Conservation (phyloP, 805 yeast species). For the Lachancea sp. region DNA sequence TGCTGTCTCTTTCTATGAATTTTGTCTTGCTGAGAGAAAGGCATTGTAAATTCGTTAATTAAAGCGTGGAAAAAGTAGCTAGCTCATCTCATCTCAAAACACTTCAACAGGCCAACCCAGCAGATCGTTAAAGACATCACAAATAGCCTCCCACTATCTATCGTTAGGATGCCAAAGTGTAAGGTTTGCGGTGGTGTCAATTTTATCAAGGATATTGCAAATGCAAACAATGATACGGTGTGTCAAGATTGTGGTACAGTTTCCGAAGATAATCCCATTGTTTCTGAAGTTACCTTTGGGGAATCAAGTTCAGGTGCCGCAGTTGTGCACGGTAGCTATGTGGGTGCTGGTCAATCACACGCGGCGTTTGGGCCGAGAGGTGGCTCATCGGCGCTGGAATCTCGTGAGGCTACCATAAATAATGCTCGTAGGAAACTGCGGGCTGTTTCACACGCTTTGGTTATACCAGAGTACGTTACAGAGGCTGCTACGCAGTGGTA, state of each 20-base stretch:
- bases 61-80: constrained; percentile 1
- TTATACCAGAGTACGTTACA: constrained; percentile 76
- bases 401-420: constrained; percentile 81
- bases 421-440: constrained; percentile 77
- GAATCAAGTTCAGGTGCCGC: constrained; percentile 94
- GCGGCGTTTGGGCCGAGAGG: constrained; percentile 53
- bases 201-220: constrained; percentile 45
- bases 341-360: constrained; percentile 78
- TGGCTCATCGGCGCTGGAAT: constrained; percentile 68
- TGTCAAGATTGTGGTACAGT: constrained; percentile 85
- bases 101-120: no score
- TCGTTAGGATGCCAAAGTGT: constrained; percentile 24
- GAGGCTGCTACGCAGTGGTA: constrained; percentile 90
- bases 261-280: constrained; percentile 87
- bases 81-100: background rate
- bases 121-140: no score
- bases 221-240: constrained; percentile 68
- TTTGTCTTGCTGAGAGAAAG: no score
- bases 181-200: constrained; percentile 48
- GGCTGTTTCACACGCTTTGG: constrained; percentile 71
- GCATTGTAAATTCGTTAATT: background rate
- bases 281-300: constrained; percentile 90
- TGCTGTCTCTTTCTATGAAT: no score
- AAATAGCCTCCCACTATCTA: no score
- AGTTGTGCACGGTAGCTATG: constrained; percentile 88